Conservation (phyloP, 345 rosid genomes). For the Acer campestre region DNA sequence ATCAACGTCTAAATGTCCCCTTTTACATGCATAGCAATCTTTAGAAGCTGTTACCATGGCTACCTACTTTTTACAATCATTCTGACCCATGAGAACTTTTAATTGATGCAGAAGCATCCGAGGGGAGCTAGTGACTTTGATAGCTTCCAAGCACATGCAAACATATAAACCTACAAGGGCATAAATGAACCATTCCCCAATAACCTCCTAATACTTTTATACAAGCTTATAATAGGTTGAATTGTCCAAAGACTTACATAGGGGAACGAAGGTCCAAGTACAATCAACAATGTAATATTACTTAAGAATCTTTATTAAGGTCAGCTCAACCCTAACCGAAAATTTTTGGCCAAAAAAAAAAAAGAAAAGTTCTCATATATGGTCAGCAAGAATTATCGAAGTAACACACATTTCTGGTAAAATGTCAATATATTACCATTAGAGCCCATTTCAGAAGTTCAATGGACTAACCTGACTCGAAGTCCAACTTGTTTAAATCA, state of each 20-base stretch:
- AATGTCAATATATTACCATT: constrained; percentile 4
- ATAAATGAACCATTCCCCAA: background rate
- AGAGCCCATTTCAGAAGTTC: constrained; percentile 27
- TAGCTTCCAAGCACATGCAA: background rate
- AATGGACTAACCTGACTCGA: constrained; percentile 35
- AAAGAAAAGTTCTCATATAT: background rate
- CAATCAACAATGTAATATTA: background rate
- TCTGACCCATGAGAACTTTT: too few species aligned
- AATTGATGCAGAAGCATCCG: background rate
- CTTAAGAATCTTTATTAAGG: background rate
- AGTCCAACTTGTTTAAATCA: constrained; percentile 37
- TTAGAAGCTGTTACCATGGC: too few species aligned
- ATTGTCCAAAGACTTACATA: background rate
- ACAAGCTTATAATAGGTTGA: background rate
- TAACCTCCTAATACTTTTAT: background rate
- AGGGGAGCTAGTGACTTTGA: background rate
- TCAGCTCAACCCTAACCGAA: too few species aligned
- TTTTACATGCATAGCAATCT: too few species aligned
- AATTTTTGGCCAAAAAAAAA: background rate
- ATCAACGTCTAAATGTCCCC: too few species aligned
- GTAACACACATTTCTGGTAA: background rate
- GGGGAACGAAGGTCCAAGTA: background rate
- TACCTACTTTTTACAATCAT: too few species aligned
- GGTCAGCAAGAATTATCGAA: background rate
- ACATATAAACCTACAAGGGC: background rate